Evolutionary conservation across 1,139 yeast genomes (phyloP), one percentile per base, ranked within the genome.

Genomic region (Yamadazyma diddensiae): DNA sequence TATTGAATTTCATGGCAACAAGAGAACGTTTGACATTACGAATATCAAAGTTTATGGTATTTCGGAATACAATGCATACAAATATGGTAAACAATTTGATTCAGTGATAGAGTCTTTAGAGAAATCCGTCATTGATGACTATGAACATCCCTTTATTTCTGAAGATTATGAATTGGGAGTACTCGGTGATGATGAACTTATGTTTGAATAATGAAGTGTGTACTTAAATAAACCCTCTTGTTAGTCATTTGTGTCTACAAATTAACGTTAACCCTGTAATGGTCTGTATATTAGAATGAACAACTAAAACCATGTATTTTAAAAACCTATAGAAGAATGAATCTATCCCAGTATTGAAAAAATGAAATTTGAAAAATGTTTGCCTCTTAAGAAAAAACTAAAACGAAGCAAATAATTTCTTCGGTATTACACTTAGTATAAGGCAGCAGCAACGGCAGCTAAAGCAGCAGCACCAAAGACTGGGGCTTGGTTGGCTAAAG

Each of bases 11-110:
- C 46, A 41, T 20, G 34, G 34, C 15, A 28, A 33, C 10, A 39
- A 46, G 4, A 47, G 53, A 1, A 29, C 31, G 4, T 47, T 58
- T n/a, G 58, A 56, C 9, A 41, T 65, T 28, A 52, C 43, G 27
- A 55, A 52, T 30, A 27, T 68, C 19, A 59, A 63, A 42, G 69
- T 58, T 0, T 67, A 60, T 40, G 75, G 75, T 3, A 55, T 67
- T 14, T 57, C 57, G 28, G 70, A 65, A 36, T 46, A 49, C 26
- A 49, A 56, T 36, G 48, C 65, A 9, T 53, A 52, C 36, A 57
- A 52, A 35, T 54, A 57, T 34, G 39, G 39, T 15, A 47, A 56
- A 21, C 57, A 59, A 21, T 49, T 61, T 29, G 53, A 53, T 5
- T 35, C 48, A 28, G 29, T 61, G 30, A 37, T 57, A 16, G 56